Percentiles rank a stretch among this genome's conserved stretches.
Evolutionary conservation across 306 rosid species (phyloP).

Genomic region (Cicer chorassanicum): DNA sequence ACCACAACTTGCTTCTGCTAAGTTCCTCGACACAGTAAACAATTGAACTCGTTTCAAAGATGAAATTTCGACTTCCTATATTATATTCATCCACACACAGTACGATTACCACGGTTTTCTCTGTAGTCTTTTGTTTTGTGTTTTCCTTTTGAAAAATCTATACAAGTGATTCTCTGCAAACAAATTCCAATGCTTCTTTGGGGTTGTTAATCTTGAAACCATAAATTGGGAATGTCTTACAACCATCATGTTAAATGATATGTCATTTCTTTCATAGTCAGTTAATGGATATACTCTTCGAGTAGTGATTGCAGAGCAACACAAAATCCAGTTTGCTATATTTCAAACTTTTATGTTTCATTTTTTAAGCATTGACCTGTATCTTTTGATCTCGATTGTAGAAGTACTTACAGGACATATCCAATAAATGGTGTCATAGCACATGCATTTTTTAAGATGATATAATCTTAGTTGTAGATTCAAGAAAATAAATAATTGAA

Average conservation of each 20-base stretch:
- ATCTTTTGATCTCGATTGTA: background rate
- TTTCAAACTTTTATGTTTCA: background rate
- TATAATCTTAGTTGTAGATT: slow-evolving; percentile 1
- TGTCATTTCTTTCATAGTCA: background rate
- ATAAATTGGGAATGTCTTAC: background rate
- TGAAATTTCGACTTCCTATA: background rate
- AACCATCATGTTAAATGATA: background rate
- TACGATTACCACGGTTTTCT: background rate
- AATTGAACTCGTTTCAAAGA: background rate
- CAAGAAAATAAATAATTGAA: background rate
- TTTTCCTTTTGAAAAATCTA: background rate
- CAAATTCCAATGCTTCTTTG: background rate
- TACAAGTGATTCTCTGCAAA: background rate
- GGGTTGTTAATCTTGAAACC: background rate
- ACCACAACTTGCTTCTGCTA: background rate
- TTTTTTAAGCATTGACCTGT: background rate
- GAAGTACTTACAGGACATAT: background rate
- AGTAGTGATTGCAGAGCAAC: background rate
- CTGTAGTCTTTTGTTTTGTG: background rate
- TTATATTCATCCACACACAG: background rate
- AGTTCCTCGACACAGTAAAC: background rate
- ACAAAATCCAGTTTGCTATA: background rate
- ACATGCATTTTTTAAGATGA: background rate
- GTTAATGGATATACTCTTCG: background rate
- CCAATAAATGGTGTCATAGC: background rate